phyloP scores from a whole-genome alignment of 2,329 filamentous ascomycete species.

The Leptosphaerulina australis region DNA sequence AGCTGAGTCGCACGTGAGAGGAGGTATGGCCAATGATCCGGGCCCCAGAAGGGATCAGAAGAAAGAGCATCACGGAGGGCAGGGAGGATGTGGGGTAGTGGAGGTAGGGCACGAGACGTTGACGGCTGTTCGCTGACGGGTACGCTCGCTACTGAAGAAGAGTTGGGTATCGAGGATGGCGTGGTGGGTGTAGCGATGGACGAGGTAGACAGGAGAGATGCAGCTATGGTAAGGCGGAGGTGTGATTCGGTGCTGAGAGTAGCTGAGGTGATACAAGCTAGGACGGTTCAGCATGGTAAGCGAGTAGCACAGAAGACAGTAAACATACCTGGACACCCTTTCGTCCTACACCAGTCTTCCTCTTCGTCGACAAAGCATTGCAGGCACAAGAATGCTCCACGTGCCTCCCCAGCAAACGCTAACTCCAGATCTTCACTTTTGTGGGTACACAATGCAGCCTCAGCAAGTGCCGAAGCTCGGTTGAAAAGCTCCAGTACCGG shows the following conservation, averaged over 20 bases:
- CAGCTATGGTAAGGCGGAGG: slow-evolving; percentile 55
- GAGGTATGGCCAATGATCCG: slow-evolving; percentile 52
- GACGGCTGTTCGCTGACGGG: slow-evolving; percentile 19
- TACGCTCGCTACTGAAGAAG: slow-evolving; percentile 19
- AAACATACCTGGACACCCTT: slow-evolving; percentile 57
- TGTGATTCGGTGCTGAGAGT: slow-evolving; percentile 56
- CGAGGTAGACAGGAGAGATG: slow-evolving; percentile 52
- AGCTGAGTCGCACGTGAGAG: slow-evolving; percentile 52
- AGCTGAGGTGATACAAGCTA: slow-evolving; percentile 53
- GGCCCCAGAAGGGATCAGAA: slow-evolving; percentile 54
- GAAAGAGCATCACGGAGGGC: slow-evolving; percentile 50
- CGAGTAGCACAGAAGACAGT: too few species aligned
- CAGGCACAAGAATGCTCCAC: slow-evolving; percentile 64
- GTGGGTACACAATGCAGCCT: slow-evolving; percentile 55
- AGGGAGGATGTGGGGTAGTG: slow-evolving; percentile 50
- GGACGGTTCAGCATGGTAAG: slow-evolving; percentile 13
- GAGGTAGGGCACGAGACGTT: slow-evolving; percentile 31
- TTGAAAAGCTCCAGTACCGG: slow-evolving; percentile 64
- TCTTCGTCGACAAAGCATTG: slow-evolving; percentile 64
- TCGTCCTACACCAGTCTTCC: slow-evolving; percentile 62
- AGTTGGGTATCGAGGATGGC: slow-evolving; percentile 9
- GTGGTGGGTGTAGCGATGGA: slow-evolving; percentile 25
- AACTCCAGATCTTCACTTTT: slow-evolving; percentile 61
- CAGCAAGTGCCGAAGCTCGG: slow-evolving; percentile 60
- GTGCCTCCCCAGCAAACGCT: slow-evolving; percentile 62